Conservation (phyloP, 139 green algal species). For the Chlamydomonas schloesseri region DNA sequence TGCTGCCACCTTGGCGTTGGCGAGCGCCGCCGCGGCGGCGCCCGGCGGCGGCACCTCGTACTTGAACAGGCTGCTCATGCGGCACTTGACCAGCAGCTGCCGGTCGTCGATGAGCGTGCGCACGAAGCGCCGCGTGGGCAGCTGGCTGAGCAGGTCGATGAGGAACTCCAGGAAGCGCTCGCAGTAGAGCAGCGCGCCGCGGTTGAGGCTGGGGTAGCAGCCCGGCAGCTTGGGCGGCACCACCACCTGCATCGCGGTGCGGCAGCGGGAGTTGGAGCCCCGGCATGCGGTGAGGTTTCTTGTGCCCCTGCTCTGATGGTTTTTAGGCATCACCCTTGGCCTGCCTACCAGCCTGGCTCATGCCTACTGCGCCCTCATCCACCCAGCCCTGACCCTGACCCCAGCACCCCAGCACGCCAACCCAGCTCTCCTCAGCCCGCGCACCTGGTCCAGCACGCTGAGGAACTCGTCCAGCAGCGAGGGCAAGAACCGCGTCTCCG, state of each 20-base stretch:
- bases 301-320: no score
- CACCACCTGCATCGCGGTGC: background rate
- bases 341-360: no score
- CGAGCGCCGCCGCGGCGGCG: conserved; percentile 7
- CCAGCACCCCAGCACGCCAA: background rate
- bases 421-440: background rate
- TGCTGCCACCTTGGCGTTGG: background rate
- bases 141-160: conserved; percentile 87
- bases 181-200: conserved; percentile 73
- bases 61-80: conserved; percentile 33
- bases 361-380: no score
- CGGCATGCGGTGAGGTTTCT: no score
- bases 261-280: no score
- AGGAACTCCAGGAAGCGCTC: conserved; percentile 94
- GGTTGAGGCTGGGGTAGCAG: background rate
- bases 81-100: conserved; percentile 85
- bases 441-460: conserved; percentile 49
- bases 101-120: conserved; percentile 86
- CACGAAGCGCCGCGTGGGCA: conserved; percentile 79
- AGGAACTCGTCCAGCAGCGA: conserved; percentile 83
- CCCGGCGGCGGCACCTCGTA: conserved; percentile 33
- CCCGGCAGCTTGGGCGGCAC: background rate
- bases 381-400: no score
- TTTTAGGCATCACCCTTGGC: no score
- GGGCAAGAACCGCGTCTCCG: conserved; percentile 85